Conservation (phyloP, 2,329 filamentous ascomycete species). For the Alternaria triticimaculans region DNA sequence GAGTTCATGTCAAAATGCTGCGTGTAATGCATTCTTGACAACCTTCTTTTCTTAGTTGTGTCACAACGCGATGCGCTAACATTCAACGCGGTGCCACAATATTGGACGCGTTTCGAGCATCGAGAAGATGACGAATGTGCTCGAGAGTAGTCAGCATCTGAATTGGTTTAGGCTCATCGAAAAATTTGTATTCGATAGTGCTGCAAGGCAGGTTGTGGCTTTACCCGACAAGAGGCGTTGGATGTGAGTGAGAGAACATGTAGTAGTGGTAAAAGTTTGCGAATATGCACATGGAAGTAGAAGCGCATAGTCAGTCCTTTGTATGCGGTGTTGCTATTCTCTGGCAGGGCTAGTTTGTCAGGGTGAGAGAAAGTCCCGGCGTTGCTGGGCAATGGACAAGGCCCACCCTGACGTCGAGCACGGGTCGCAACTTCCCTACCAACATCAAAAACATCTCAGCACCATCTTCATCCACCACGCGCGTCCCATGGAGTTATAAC, state of each 20-base stretch:
- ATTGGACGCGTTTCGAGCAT: background rate
- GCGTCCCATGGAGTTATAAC: constrained; percentile 16
- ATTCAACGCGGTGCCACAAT: background rate
- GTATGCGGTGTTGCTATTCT: background rate
- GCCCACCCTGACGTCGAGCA: constrained; percentile 15
- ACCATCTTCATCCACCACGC: constrained; percentile 6
- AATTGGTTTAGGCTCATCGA: background rate
- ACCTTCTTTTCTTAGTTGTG: background rate
- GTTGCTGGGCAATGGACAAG: constrained; percentile 17
- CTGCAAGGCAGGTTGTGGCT: background rate
- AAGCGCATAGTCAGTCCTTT: background rate
- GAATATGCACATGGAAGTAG: background rate
- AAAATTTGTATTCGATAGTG: background rate
- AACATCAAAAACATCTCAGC: constrained; percentile 18
- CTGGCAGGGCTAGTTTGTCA: background rate
- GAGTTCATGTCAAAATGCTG: background rate
- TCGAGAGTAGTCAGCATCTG: background rate
- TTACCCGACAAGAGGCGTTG: background rate
- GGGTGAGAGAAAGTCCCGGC: background rate
- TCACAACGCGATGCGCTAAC: background rate
- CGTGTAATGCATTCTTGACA: background rate
- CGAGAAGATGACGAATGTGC: background rate
- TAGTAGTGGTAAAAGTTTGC: background rate
- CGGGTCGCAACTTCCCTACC: constrained; percentile 12
- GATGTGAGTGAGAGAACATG: background rate